Conservation (phyloP, 2,329 filamentous ascomycete species). For the Colletotrichum tofieldiae region DNA sequence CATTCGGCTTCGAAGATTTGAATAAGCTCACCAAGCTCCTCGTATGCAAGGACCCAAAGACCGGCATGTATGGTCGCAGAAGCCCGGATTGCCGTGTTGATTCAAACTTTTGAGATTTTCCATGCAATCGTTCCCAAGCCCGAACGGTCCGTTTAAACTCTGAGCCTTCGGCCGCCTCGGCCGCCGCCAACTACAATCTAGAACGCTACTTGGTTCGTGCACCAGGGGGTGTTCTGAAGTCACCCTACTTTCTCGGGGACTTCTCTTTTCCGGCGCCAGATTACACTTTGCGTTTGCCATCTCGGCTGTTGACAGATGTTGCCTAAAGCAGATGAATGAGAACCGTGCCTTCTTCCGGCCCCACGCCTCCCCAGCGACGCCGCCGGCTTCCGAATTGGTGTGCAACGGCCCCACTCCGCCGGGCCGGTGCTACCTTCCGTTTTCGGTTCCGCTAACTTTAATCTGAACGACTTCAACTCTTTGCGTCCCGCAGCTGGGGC, state of each 20-base stretch:
- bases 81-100: not conserved
- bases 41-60: conserved; percentile 13
- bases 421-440: conserved; percentile 17
- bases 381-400: conserved; percentile 11
- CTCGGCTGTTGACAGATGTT: not conserved
- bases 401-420: conserved; percentile 2
- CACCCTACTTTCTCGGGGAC: not conserved
- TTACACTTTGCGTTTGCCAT: not conserved
- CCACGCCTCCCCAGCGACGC: not conserved
- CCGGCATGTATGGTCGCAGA: not conserved
- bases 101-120: not conserved
- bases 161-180: not conserved
- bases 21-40: not conserved
- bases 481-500: not conserved
- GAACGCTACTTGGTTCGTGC: not conserved
- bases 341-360: not conserved
- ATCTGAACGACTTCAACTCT: not conserved
- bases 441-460: not conserved
- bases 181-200: not conserved
- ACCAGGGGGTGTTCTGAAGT: not conserved
- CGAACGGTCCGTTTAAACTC: not conserved
- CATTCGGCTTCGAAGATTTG: not conserved
- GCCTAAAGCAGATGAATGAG: not conserved
- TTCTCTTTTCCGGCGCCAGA: not conserved
- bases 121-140: not conserved